Conservation (phyloP, 2,329 filamentous ascomycete genomes). For the Trichoderma breve region DNA sequence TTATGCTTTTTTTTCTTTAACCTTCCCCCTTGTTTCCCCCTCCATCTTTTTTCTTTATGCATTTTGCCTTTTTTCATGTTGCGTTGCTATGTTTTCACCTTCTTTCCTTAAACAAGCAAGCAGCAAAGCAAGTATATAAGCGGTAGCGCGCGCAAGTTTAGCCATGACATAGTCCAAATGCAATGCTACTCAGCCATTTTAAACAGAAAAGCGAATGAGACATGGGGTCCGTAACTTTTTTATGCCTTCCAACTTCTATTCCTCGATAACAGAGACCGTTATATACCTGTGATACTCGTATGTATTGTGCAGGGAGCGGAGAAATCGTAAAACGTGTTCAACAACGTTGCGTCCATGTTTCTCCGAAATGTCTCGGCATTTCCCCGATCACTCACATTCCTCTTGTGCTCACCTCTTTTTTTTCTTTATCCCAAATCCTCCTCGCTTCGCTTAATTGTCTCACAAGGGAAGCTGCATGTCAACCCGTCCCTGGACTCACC, state of each 20-base stretch:
- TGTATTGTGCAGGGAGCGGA: neutral
- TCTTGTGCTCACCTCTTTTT: neutral
- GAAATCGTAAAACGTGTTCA: neutral
- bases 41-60: neutral
- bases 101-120: neutral
- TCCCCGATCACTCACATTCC: constrained; percentile 4
- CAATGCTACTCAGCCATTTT: neutral
- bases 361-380: constrained; percentile 8
- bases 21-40: neutral
- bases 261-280: neutral
- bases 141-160: neutral
- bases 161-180: neutral
- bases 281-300: neutral
- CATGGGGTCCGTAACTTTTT: neutral
- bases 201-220: neutral
- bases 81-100: neutral
- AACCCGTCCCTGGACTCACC: neutral
- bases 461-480: neutral
- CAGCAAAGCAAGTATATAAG: neutral
- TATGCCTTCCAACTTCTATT: neutral
- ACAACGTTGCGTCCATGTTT: constrained; percentile 5
- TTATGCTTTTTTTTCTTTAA: neutral
- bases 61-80: neutral
- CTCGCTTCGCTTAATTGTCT: neutral
- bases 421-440: neutral